These are phyloP conservation scores for Epichloe sp. DNA, from an alignment of 2,329 filamentous ascomycete species.

Conservation along the genomic window DNA sequence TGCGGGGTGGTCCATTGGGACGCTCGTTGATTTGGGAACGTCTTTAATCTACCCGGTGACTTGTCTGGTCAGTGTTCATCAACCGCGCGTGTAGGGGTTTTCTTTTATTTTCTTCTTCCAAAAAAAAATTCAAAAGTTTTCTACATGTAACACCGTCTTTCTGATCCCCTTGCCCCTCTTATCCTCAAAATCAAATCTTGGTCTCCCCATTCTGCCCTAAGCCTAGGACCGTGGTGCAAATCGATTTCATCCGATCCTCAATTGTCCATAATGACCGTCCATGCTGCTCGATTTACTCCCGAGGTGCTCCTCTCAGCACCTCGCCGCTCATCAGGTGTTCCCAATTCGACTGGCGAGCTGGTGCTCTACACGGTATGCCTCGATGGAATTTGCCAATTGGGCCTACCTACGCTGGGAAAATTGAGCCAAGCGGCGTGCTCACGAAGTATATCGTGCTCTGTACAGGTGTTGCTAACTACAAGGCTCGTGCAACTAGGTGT, in stretches of 20 bases:
- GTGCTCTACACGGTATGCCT: slow-evolving; percentile 49
- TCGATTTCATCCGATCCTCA: neutral
- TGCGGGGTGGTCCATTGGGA: too few species aligned
- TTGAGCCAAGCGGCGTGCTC: neutral
- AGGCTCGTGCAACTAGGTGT: slow-evolving; percentile 29
- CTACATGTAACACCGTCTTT: neutral
- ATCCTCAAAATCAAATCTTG: neutral
- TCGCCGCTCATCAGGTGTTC: slow-evolving; percentile 54
- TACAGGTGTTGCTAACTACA: neutral
- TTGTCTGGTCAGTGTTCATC: too few species aligned
- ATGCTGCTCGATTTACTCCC: slow-evolving; percentile 59
- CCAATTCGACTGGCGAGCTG: slow-evolving; percentile 53
- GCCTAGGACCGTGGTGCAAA: neutral
- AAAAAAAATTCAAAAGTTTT: too few species aligned
- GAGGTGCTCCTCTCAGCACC: slow-evolving; percentile 66
- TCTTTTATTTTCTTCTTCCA: too few species aligned
- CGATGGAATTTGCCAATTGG: too few species aligned
- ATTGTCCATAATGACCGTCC: slow-evolving; percentile 47
- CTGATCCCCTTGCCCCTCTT: too few species aligned
- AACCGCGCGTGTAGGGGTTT: too few species aligned
- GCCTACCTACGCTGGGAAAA: too few species aligned
- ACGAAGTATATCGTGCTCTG: neutral
- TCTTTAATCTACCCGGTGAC: too few species aligned
- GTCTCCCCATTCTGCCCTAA: neutral
- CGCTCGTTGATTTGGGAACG: too few species aligned